Base-by-base conservation (phyloP, 2,329 filamentous ascomycete species). In the Paraphaeosphaeria minitans region DNA sequence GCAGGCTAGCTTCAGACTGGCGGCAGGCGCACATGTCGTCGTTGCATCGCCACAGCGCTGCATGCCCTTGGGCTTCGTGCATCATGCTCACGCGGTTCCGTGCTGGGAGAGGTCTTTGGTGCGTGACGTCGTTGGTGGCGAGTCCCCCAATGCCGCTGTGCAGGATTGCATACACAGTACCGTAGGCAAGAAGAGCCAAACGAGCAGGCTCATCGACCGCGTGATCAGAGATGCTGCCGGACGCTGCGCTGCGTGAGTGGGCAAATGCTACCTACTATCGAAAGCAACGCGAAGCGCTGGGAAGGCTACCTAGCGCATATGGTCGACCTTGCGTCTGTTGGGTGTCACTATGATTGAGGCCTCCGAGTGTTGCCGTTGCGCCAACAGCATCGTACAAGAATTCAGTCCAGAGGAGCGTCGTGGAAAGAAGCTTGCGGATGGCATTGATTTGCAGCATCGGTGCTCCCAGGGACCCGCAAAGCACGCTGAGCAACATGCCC, bases 161-260 rank as follows among this genome's bases (percentile, higher is more conserved):
- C 62, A 61, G 53, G 58, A 14, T 29, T 58, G 56, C 48, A 55
- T 50, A n/a, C n/a, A n/a, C n/a, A n/a, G n/a, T n/a, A n/a, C n/a
- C n/a, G n/a, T n/a, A 43, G 49, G 35, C 29, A 56, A 49, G 56
- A 57, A 52, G 60, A 54, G 56, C 59, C 49, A 55, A 53, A 52
- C 33, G 64, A 43, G 59, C 24, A 27, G 60, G 64, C 64, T 61
- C 50, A 16, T 60, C 43, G 22, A 35, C 47, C 46, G 49, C 55
- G 45, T 61, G 53, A 63, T 55, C 50, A 33, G 39, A 48, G 51
- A 33, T 21, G 47, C 41, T 42, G 29, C 16, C 53, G 47, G 57
- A 57, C 62, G 60, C 63, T 58, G 58, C 62, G 37, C 59, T 67
- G 64, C n/a, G 65, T 66, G 65, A 68, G 65, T 62, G 55, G 58